A percentile compares a stretch with the other conserved stretches of the same genome.
Conservation (phyloP, 345 rosid genomes). For the Citrus sp. region DNA sequence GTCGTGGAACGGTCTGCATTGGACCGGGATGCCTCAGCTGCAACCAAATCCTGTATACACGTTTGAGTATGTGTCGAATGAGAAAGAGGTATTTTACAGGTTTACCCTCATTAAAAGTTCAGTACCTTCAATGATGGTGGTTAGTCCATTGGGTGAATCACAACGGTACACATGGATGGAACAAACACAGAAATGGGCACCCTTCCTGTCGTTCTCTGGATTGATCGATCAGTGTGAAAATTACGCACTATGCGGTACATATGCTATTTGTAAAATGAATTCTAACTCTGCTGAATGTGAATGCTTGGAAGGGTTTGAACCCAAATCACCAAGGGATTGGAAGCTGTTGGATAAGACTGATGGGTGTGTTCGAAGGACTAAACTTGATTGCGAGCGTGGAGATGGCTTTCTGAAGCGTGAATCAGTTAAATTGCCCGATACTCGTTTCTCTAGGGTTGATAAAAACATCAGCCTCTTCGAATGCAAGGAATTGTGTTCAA, state of each 20-base stretch:
- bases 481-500: constrained; percentile 25
- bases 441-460: constrained; percentile 19
- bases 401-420: constrained; percentile 33
- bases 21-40: constrained; percentile 6
- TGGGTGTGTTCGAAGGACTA: constrained; percentile 43
- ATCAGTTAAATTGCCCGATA: constrained; percentile 44
- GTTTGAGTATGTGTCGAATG: constrained; percentile 1
- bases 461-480: constrained; percentile 26
- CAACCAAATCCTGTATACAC: not conserved
- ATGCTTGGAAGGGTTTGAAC: constrained; percentile 43
- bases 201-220: not conserved
- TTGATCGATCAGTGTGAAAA: not conserved
- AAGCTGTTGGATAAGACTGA: constrained; percentile 33
- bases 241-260: constrained; percentile 38
- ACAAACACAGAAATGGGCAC: not conserved
- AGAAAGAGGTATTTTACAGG: not conserved
- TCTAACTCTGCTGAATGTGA: constrained; percentile 31
- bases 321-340: constrained; percentile 40
- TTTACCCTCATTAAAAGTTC: not conserved
- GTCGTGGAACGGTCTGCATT: constrained; percentile 44
- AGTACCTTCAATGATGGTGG: not conserved
- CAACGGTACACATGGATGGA: constrained; percentile 2
- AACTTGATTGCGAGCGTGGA: constrained; percentile 23
- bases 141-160: not conserved
- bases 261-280: constrained; percentile 27